Conservation (phyloP, 2,329 filamentous ascomycete species). For the Leptographium radiaticola region DNA sequence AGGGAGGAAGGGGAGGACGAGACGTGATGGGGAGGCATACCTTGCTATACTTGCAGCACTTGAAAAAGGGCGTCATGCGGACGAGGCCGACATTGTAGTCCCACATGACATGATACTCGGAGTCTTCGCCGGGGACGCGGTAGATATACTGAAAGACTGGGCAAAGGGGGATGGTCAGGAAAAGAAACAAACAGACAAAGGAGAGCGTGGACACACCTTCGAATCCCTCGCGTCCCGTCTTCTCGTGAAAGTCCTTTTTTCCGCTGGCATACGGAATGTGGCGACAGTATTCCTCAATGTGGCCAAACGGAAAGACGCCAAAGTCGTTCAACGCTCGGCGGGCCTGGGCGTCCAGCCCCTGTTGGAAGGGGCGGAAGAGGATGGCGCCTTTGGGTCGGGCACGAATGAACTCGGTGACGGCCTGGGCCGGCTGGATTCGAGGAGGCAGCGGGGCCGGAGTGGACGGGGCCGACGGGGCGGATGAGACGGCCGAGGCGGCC, state of each 20-base stretch:
- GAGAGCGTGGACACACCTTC: slow-evolving; percentile 47
- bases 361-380: slow-evolving; percentile 62
- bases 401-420: slow-evolving; percentile 6
- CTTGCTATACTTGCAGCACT: slow-evolving; percentile 78
- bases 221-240: slow-evolving; percentile 78
- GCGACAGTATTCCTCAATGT: slow-evolving; percentile 47
- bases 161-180: slow-evolving; percentile 4
- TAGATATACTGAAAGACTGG: slow-evolving; percentile 79
- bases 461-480: background rate
- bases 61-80: slow-evolving; percentile 89
- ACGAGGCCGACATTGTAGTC: slow-evolving; percentile 93
- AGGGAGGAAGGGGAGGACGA: too few species aligned
- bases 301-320: slow-evolving; percentile 50
- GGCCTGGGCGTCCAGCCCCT: slow-evolving; percentile 40
- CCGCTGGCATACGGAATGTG: slow-evolving; percentile 92
- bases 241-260: slow-evolving; percentile 78
- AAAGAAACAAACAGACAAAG: background rate
- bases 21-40: slow-evolving; percentile 32
- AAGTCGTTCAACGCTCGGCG: slow-evolving; percentile 47
- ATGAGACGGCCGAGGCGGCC: too few species aligned
- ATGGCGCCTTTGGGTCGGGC: slow-evolving; percentile 45
- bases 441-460: background rate
- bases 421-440: background rate
- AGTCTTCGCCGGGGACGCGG: slow-evolving; percentile 50
- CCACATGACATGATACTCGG: slow-evolving; percentile 74